A percentile compares a stretch with the other conserved stretches of the same genome.
Conservation (phyloP, 331 rosid genomes). For the Acacia concinna region DNA sequence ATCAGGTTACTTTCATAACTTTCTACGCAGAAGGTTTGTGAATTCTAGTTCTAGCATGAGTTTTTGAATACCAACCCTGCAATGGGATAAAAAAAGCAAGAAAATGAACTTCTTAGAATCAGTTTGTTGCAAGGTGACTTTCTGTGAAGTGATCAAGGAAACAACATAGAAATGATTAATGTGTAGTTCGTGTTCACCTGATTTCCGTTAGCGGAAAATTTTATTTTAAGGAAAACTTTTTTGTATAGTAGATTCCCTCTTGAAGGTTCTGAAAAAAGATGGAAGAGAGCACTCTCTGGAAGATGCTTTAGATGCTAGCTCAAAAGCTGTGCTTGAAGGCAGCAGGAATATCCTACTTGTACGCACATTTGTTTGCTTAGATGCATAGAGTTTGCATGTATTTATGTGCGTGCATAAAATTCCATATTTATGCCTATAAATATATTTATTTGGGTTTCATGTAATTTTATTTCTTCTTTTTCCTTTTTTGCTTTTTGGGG, state of each 20-base stretch:
- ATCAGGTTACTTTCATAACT: constrained; percentile 52
- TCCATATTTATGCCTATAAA: background rate
- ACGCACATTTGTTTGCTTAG: constrained; percentile 28
- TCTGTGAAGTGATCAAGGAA: constrained; percentile 9
- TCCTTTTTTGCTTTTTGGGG: background rate
- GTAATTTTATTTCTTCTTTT: background rate
- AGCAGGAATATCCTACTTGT: constrained; percentile 64
- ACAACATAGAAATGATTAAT: constrained; percentile 24
- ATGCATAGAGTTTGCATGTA: constrained; percentile 16
- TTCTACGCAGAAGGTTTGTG: constrained; percentile 25
- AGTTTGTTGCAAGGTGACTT: constrained; percentile 19
- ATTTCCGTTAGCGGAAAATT: constrained; percentile 8
- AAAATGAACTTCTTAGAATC: constrained; percentile 9
- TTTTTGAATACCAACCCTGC: constrained; percentile 14
- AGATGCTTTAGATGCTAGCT: constrained; percentile 59
- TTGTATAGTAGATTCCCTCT: constrained; percentile 60
- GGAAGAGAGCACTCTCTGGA: constrained; percentile 53
- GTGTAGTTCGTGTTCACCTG: background rate
- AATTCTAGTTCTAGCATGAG: constrained; percentile 26
- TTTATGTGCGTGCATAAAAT: background rate
- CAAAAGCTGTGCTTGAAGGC: constrained; percentile 70
- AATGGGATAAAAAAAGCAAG: constrained; percentile 7
- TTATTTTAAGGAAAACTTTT: constrained; percentile 3
- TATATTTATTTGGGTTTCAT: constrained; percentile 29
- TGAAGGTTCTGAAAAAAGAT: constrained; percentile 57